Base-by-base conservation (phyloP, 331 rosid species). In the Telfairia occidentalis region DNA sequence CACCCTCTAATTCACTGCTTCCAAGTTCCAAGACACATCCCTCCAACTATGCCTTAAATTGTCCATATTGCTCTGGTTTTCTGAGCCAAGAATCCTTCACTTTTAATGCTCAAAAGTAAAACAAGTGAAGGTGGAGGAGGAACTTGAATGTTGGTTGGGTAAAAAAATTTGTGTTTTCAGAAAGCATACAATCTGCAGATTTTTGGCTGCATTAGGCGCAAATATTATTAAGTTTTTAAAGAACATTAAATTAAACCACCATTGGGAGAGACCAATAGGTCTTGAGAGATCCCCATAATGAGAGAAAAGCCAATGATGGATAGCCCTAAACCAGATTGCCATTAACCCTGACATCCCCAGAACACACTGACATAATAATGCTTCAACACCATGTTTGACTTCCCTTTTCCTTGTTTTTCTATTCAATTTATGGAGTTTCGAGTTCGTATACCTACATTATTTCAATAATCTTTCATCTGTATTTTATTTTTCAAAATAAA, bases 241-340 rank as follows among this genome's bases (percentile, higher is more conserved):
- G n/a, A n/a, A n/a, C n/a, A n/a, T n/a, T n/a, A 35, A 63, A 61
- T 61, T 16, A 61, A 63, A 35, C 48, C 71, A 63, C 71, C 69
- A 32, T 9, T 61, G 38, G 43, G 21, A 30, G 26, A 63, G 71
- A 34, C 71, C 71, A 63, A n/a, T 40, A 63, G 48, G 18, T 63
- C 19, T n/a, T 35, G 7, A 9, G 71, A n/a, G 48, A 63, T 63
- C 12, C 16, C 29, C 28, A 63, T n/a, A 11, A 57, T 26, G 18
- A 57, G 18, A 57, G 9, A 24, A 24, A 54, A 54, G 40, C 5
- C 67, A 34, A 63, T 63, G 28, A 34, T 63, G 19, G 7, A 1
- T 53, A 19, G 21, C 69, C 16, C 1, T 16, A 61, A 61, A 16
- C 45, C 69, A 61, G 7, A 32, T 61, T 32, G 21, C 11, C 18